Percentiles rank a stretch among this genome's conserved stretches.
Conservation (phyloP, 2,329 filamentous ascomycete species). For the Ophiostoma himal-ulmi region DNA sequence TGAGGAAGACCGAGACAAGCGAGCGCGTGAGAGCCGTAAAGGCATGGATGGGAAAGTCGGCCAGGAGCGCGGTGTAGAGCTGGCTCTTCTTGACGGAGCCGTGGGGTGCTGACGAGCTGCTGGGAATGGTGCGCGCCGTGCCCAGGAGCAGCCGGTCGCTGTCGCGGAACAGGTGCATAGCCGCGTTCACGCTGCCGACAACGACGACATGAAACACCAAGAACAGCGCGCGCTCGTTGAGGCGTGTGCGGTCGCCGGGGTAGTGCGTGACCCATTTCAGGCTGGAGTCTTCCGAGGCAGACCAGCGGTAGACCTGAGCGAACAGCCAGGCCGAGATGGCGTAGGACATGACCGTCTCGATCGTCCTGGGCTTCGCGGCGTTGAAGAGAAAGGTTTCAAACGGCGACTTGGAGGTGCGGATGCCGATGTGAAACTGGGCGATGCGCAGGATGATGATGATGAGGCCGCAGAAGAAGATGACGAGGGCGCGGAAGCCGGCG, state of each 20-base stretch:
- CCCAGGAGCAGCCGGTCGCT: slow-evolving; percentile 60
- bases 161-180: slow-evolving; percentile 65
- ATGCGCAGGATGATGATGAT: slow-evolving; percentile 80
- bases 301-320: slow-evolving; percentile 74
- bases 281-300: slow-evolving; percentile 52
- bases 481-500: slow-evolving; percentile 65
- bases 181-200: slow-evolving; percentile 64
- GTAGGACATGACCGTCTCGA: slow-evolving; percentile 72
- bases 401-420: slow-evolving; percentile 63
- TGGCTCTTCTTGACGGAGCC: slow-evolving; percentile 17
- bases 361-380: slow-evolving; percentile 53
- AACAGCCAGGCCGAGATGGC: slow-evolving; percentile 71
- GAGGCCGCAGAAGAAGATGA: slow-evolving; percentile 71
- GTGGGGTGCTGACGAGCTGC: background rate
- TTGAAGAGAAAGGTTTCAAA: slow-evolving; percentile 58
- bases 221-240: slow-evolving; percentile 85
- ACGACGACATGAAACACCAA: slow-evolving; percentile 64
- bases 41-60: slow-evolving; percentile 39
- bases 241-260: slow-evolving; percentile 62
- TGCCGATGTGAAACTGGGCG: slow-evolving; percentile 70
- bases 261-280: slow-evolving; percentile 69
- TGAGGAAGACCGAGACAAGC: slow-evolving; percentile 39
- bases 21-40: slow-evolving; percentile 38
- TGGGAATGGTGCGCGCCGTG: slow-evolving; percentile 28
- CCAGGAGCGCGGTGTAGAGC: slow-evolving; percentile 29